Evolutionary conservation across 2,329 filamentous ascomycete species (phyloP).

Genomic region (Aspergillus chevalieri): DNA sequence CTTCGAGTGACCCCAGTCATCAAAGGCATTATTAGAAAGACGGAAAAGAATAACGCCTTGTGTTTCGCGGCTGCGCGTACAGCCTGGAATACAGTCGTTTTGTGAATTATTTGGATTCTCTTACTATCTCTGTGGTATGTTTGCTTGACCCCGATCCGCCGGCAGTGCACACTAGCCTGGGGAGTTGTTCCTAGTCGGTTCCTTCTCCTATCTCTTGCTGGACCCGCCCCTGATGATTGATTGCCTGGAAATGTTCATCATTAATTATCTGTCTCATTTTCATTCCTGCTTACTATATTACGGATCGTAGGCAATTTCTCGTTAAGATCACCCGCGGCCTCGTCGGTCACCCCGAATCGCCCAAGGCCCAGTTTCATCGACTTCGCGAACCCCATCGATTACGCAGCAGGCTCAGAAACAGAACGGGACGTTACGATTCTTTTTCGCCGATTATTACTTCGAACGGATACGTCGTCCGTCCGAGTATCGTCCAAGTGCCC

Average conservation of each 20-base stretch:
- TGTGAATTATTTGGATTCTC: neutral
- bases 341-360: neutral
- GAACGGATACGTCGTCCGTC: neutral
- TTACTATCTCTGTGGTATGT: neutral
- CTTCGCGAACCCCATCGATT: no score
- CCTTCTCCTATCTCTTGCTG: neutral
- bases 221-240: neutral
- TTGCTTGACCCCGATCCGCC: neutral
- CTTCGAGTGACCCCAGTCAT: neutral
- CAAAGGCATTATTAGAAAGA: no score
- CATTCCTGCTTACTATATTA: neutral
- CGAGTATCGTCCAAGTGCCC: neutral
- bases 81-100: neutral
- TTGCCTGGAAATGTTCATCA: neutral
- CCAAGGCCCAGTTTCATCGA: neutral
- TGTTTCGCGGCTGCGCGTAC: neutral
- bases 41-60: neutral
- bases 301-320: no score
- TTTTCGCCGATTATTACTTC: neutral
- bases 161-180: neutral
- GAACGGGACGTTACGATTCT: neutral
- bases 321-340: no score
- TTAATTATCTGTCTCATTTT: neutral
- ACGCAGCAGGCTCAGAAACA: no score
- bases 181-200: neutral